Percentiles rank a stretch among this genome's conserved stretches.
Conservation (phyloP, 2,329 filamentous ascomycete species). For the Aspergillus ochraceoroseus region DNA sequence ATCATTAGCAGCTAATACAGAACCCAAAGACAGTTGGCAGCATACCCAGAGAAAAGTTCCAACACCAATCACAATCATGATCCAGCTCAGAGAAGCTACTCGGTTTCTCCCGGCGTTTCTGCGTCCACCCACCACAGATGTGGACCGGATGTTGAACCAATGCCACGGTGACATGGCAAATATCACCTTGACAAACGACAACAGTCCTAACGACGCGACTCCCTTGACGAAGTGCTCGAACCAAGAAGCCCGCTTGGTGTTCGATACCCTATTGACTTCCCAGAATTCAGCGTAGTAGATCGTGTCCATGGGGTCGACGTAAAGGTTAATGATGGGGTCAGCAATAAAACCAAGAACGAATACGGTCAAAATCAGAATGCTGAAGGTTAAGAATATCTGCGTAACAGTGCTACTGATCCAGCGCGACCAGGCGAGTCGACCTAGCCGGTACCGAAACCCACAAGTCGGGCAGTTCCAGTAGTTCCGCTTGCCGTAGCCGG, state of each 20-base stretch:
- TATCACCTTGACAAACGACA: slow-evolving; percentile 79
- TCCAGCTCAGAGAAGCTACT: slow-evolving; percentile 71
- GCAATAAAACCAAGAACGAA: slow-evolving; percentile 87
- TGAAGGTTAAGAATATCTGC: slow-evolving; percentile 65
- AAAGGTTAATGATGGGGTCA: slow-evolving; percentile 85
- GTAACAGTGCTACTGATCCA: slow-evolving; percentile 62
- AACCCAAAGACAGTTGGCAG: neutral
- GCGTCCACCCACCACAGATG: slow-evolving; percentile 52
- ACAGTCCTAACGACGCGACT: slow-evolving; percentile 77
- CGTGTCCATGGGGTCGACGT: slow-evolving; percentile 69
- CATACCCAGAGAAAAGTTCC: slow-evolving; percentile 71
- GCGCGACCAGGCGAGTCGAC: slow-evolving; percentile 69
- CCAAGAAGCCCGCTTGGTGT: slow-evolving; percentile 60
- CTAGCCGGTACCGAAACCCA: slow-evolving; percentile 72
- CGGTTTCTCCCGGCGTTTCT: slow-evolving; percentile 67
- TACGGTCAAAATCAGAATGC: slow-evolving; percentile 65
- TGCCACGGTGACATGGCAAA: slow-evolving; percentile 69
- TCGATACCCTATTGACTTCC: slow-evolving; percentile 37
- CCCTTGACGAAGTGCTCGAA: slow-evolving; percentile 81
- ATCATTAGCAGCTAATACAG: slow-evolving; percentile 20
- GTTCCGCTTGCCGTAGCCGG: slow-evolving; percentile 59
- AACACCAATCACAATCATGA: slow-evolving; percentile 74
- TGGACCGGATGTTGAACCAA: slow-evolving; percentile 67
- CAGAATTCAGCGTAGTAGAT: slow-evolving; percentile 48
- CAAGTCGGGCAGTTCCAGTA: slow-evolving; percentile 89